Evolutionary conservation across 108 stramenopile species (phyloP).

Genomic region (Aurantiochytrium sp.): DNA sequence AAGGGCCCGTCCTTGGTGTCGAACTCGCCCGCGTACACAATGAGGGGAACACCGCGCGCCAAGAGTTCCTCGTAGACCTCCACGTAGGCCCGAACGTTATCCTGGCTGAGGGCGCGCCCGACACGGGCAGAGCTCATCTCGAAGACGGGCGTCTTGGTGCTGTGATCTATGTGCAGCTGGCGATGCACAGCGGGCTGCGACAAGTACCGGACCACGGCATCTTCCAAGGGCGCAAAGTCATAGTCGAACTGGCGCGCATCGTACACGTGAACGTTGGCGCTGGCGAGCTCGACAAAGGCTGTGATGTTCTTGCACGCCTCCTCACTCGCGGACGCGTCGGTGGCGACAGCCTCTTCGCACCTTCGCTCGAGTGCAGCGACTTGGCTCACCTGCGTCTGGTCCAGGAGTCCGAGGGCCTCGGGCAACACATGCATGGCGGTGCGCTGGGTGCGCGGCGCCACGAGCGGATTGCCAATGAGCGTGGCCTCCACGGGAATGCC

Average conservation of each 20-base stretch:
- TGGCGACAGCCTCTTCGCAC: background rate
- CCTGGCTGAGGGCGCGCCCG: background rate
- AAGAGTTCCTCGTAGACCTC: background rate
- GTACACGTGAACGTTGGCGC: background rate
- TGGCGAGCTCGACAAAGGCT: background rate
- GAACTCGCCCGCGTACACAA: slow-evolving; percentile 12
- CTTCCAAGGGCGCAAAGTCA: background rate
- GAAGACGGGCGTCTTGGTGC: background rate
- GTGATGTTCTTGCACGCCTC: slow-evolving; percentile 17
- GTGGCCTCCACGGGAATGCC: background rate
- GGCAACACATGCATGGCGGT: background rate
- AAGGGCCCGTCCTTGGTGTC: slow-evolving; percentile 15
- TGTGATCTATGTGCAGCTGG: background rate
- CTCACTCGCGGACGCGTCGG: background rate
- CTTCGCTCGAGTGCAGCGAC: background rate
- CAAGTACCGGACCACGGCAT: background rate
- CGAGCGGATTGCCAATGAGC: background rate
- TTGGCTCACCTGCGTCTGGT: background rate
- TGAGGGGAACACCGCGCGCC: background rate
- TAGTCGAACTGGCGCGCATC: background rate
- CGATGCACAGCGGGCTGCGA: background rate
- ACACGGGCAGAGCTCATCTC: background rate
- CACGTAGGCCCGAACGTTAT: background rate
- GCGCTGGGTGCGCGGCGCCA: background rate
- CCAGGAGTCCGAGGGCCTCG: background rate